phyloP scores from a whole-genome alignment of 2,329 filamentous ascomycete genomes.

The Escovopsis sp. region DNA sequence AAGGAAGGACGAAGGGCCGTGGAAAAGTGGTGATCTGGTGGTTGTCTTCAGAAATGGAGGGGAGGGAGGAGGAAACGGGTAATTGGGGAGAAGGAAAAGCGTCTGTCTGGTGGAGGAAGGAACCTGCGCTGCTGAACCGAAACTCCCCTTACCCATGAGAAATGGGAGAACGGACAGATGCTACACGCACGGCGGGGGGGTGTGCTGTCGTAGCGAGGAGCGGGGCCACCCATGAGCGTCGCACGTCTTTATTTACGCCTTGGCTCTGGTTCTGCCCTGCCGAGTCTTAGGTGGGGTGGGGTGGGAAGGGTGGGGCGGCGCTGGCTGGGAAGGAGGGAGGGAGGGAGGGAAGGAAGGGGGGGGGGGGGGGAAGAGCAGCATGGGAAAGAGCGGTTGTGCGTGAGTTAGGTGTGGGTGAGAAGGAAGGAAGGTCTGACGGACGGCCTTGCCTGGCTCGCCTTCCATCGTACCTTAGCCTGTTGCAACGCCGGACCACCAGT shows the following conservation, averaged over 20 bases:
- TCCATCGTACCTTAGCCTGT: no score
- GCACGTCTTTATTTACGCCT: slow-evolving; percentile 4
- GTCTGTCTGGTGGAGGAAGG: slow-evolving; percentile 23
- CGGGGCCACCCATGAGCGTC: slow-evolving; percentile 13
- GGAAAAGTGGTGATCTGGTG: slow-evolving; percentile 15
- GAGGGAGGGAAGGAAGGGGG: neutral
- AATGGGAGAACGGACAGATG: slow-evolving; percentile 21
- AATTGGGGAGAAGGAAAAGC: slow-evolving; percentile 24
- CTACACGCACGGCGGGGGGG: slow-evolving; percentile 16
- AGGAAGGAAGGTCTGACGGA: no score
- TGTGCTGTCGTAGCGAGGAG: slow-evolving; percentile 9
- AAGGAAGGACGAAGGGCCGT: slow-evolving; percentile 2
- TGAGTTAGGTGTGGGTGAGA: no score
- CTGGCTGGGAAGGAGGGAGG: neutral
- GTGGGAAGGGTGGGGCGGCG: neutral
- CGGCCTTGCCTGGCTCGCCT: no score
- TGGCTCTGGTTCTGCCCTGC: slow-evolving; percentile 4
- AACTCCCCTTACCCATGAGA: slow-evolving; percentile 30
- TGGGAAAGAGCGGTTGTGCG: no score
- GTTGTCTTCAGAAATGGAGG: slow-evolving; percentile 17
- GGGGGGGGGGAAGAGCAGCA: neutral
- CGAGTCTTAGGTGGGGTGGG: slow-evolving; percentile 2
- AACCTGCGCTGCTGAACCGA: slow-evolving; percentile 22
- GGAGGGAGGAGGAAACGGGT: slow-evolving; percentile 19
- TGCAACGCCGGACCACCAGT: no score